These are phyloP conservation scores for Harringtonia lauricola DNA, from an alignment of 2,329 filamentous ascomycete species.

Conservation along the genomic window DNA sequence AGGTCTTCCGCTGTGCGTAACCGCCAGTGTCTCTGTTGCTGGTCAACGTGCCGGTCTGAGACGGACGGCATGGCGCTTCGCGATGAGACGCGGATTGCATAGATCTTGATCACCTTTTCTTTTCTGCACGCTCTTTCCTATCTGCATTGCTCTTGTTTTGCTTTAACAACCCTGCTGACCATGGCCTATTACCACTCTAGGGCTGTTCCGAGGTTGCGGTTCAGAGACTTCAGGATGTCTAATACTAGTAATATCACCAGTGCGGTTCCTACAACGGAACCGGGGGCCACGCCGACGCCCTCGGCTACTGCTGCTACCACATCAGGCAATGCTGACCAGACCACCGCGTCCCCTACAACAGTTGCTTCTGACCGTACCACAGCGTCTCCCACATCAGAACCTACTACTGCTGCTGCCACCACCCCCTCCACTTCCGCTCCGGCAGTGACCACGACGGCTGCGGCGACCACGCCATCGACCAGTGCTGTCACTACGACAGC, in stretches of 20 bases:
- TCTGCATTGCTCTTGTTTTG: not conserved
- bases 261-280: slow-evolving; percentile 8
- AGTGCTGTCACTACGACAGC: slow-evolving; percentile 4
- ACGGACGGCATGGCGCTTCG: no score
- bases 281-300: slow-evolving; percentile 4
- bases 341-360: not conserved
- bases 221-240: slow-evolving; percentile 19
- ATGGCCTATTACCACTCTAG: slow-evolving; percentile 16
- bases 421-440: not conserved
- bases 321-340: not conserved
- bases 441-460: not conserved
- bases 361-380: not conserved
- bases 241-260: slow-evolving; percentile 12
- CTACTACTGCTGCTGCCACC: not conserved
- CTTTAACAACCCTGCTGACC: slow-evolving; percentile 13
- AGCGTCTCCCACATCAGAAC: not conserved
- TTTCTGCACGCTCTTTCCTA: not conserved
- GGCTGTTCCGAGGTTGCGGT: slow-evolving; percentile 15
- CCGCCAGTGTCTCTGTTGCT: no score
- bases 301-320: not conserved
- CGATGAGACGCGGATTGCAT: no score
- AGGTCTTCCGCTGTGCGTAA: no score
- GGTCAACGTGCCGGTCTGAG: no score
- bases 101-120: not conserved
- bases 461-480: not conserved